Evolutionary conservation across 805 yeast genomes (phyloP), one percentile per base, ranked within the genome.

Genomic region (Naumovozyma castellii): DNA sequence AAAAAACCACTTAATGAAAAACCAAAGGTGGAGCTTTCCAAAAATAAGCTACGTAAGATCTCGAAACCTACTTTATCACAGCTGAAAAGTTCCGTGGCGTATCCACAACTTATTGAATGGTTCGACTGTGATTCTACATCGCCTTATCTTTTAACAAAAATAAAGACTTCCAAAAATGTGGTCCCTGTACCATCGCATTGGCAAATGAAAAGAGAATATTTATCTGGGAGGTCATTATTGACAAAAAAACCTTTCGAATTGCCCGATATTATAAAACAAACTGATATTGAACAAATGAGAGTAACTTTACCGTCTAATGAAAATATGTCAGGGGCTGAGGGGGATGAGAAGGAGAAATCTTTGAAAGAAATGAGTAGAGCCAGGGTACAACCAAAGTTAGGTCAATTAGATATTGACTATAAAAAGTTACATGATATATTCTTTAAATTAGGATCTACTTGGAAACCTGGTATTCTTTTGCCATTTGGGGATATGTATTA

Each of bases 271-370:
- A 85, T 92, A 31, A 69, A 66, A 31, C 84, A 77, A 38, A 88
- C 97, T 0, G 95, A 95, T 2, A 87, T 90, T 19, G 73, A 77
- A 46, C 87, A 84, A 40, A 83, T 90, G 94, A 73, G 97, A 56
- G 75, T 76, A 41, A 75, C 78, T 4, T 36, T 46, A 10, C 61
- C 62, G 3, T 18, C 16, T n/a, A 27, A 32, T 16, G 40, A 37
- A 3, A 20, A 34, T 10, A 31, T n/a, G 5, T 8, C 19, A 14
- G 18, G 4, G 3, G 45, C 41, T 1, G 41, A 22, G 2, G 41
- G 34, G 4, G 34, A 31, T 3, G 42, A 38, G 10, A 78, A 78
- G 34, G 78, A 73, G 3, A 57, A 56, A 2, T 64, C 73, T 12
- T 56, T 86, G 48, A 78, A 82, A 54, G 92, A 84, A 51, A 70